Evolutionary conservation across 441 rosid species (phyloP).

Genomic region (Mallotus japonicus): DNA sequence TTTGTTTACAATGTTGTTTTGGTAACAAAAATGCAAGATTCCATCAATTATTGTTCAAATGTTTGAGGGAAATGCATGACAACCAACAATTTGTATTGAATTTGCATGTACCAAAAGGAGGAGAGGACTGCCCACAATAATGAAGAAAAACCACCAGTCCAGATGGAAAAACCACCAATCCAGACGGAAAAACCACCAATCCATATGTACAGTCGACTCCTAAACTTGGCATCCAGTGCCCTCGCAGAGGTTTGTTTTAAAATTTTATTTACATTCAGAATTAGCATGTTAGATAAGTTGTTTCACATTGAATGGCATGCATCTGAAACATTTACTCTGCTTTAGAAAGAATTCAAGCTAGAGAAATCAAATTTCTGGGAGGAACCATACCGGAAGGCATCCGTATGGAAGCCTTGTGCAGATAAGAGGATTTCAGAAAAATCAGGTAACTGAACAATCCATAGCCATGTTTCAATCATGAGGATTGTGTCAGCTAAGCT

Average conservation of each 20-base stretch:
- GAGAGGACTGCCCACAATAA: slow-evolving; percentile 18
- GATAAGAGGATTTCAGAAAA: slow-evolving; percentile 33
- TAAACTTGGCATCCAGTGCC: slow-evolving; percentile 60
- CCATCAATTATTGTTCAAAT: background rate
- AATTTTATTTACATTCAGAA: slow-evolving; percentile 4
- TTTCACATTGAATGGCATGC: background rate
- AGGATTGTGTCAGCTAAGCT: background rate
- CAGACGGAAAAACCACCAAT: slow-evolving; percentile 41
- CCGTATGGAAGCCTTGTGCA: slow-evolving; percentile 83
- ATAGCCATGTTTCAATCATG: background rate
- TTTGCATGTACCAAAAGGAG: slow-evolving; percentile 30
- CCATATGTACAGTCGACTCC: slow-evolving; percentile 67
- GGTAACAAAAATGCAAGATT: background rate
- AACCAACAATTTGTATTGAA: slow-evolving; percentile 11
- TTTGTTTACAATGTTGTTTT: background rate
- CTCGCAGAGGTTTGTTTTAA: slow-evolving; percentile 59
- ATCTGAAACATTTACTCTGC: slow-evolving; percentile 24
- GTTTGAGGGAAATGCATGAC: slow-evolving; percentile 1
- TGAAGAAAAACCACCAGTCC: slow-evolving; percentile 45
- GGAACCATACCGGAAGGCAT: slow-evolving; percentile 51
- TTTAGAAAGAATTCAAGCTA: slow-evolving; percentile 57
- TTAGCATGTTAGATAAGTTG: background rate
- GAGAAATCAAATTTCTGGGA: slow-evolving; percentile 48
- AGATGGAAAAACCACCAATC: slow-evolving; percentile 39
- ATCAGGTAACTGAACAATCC: slow-evolving; percentile 32